Conservation (phyloP, 768 basidiomycete genomes). For the Collybia sp. region DNA sequence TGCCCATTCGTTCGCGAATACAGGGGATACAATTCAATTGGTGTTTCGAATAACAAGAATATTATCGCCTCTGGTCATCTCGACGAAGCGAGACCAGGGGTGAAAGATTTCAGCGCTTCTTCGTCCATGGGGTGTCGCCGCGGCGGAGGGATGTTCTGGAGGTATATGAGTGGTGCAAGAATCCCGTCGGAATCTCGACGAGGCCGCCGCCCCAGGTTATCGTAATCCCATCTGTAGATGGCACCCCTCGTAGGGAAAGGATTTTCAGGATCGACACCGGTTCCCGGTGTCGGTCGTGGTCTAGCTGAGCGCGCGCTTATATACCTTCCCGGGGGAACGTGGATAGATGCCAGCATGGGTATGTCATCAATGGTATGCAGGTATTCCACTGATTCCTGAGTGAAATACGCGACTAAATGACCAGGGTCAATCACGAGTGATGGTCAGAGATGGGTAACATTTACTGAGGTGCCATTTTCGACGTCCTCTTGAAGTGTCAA, state of each 20-base stretch:
- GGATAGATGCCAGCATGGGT: conserved; percentile 45
- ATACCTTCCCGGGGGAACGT: conserved; percentile 58
- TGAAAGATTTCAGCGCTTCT: conserved; percentile 60
- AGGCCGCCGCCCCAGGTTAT: background rate
- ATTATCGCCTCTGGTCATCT: too few species aligned
- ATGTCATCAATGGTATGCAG: conserved; percentile 58
- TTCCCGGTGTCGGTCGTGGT: conserved; percentile 10
- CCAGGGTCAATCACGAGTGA: background rate
- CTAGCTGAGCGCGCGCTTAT: conserved; percentile 58
- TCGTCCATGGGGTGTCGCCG: conserved; percentile 71
- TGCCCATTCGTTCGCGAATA: too few species aligned
- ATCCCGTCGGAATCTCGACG: conserved; percentile 11
- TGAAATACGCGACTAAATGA: conserved; percentile 69
- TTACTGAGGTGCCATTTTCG: conserved; percentile 81
- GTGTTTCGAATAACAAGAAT: too few species aligned
- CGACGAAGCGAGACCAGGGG: conserved; percentile 12
- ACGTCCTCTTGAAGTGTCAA: conserved; percentile 59
- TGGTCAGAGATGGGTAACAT: conserved; percentile 14
- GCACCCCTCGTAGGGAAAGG: too few species aligned
- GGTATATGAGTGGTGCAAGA: conserved; percentile 63
- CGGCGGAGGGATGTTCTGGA: conserved; percentile 53
- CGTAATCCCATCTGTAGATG: too few species aligned
- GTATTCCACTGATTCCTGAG: conserved; percentile 51
- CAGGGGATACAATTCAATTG: too few species aligned
- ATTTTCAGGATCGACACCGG: too few species aligned